phyloP scores from a whole-genome alignment of 1,284 basidiomycete species.

The Marasmius sp. region DNA sequence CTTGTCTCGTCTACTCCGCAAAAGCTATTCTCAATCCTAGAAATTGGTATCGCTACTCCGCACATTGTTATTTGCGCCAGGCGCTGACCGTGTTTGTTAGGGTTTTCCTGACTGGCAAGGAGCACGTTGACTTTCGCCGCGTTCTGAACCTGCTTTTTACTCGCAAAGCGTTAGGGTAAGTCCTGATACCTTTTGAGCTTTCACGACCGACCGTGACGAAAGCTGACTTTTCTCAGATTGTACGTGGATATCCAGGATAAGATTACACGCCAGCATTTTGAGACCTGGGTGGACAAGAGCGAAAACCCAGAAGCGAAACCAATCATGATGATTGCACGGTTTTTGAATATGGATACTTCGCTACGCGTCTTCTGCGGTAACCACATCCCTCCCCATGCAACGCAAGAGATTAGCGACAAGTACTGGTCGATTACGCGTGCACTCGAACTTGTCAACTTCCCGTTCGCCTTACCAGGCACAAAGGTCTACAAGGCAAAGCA shows the following conservation, averaged over 20 bases:
- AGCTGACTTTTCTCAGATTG: slow-evolving; percentile 49
- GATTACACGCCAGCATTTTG: slow-evolving; percentile 80
- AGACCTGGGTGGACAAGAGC: slow-evolving; percentile 66
- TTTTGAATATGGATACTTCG: slow-evolving; percentile 97
- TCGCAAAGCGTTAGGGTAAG: slow-evolving; percentile 85
- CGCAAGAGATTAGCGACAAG: slow-evolving; percentile 83
- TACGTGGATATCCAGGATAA: slow-evolving; percentile 88
- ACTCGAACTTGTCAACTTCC: slow-evolving; percentile 98
- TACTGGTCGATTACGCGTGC: slow-evolving; percentile 97
- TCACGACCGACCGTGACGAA: slow-evolving; percentile 10
- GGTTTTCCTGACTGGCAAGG: slow-evolving; percentile 96
- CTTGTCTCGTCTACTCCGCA: slow-evolving; percentile 92
- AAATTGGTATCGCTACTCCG: slow-evolving; percentile 70
- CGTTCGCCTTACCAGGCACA: slow-evolving; percentile 92
- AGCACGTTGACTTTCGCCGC: slow-evolving; percentile 92
- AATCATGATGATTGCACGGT: slow-evolving; percentile 91
- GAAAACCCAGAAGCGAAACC: slow-evolving; percentile 51
- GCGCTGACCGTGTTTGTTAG: slow-evolving; percentile 37
- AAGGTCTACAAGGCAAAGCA: slow-evolving; percentile 96
- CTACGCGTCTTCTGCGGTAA: slow-evolving; percentile 93
- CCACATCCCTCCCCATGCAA: slow-evolving; percentile 83
- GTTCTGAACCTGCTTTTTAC: slow-evolving; percentile 93
- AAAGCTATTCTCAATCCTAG: slow-evolving; percentile 86
- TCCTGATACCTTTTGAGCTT: slow-evolving; percentile 11
- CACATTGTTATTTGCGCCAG: slow-evolving; percentile 1